A percentile compares a stretch with the other conserved stretches of the same genome.
Evolutionary conservation across 306 rosid species (phyloP).

Genomic region (Clitoria ternatea): DNA sequence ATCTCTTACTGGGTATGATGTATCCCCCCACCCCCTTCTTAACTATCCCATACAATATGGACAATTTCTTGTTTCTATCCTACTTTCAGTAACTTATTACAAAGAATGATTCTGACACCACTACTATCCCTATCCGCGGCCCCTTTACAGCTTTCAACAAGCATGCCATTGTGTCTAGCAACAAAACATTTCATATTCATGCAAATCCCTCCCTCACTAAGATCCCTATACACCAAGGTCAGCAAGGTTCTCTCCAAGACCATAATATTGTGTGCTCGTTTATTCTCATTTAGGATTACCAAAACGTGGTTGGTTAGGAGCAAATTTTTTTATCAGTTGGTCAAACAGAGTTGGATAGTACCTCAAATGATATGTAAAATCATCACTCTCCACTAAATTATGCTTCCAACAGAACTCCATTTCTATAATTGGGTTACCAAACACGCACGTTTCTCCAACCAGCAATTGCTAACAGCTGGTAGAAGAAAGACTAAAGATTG

Average conservation of each 20-base stretch:
- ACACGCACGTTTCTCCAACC: slow-evolving; percentile 16
- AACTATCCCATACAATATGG: slow-evolving; percentile 49
- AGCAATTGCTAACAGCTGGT: background rate
- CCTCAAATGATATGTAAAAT: no score
- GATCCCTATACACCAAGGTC: slow-evolving; percentile 3
- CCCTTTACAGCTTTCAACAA: slow-evolving; percentile 23
- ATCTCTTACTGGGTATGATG: slow-evolving; percentile 3
- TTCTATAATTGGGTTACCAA: no score
- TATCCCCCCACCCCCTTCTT: slow-evolving; percentile 4
- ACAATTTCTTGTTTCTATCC: slow-evolving; percentile 29
- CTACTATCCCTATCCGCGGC: slow-evolving; percentile 21
- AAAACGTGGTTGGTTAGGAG: no score
- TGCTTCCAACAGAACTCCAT: no score
- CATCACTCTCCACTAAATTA: no score
- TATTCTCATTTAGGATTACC: no score
- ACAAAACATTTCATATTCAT: slow-evolving; percentile 10
- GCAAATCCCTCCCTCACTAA: slow-evolving; percentile 9
- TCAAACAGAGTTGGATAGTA: no score
- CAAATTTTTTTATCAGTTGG: no score
- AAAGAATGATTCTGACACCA: slow-evolving; percentile 35
- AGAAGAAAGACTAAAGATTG: background rate
- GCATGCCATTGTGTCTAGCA: slow-evolving; percentile 14
- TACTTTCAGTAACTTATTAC: slow-evolving; percentile 20
- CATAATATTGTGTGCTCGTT: no score
- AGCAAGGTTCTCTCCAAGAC: slow-evolving; percentile 4